These are phyloP conservation scores for Pichia ethanolica DNA, from an alignment of 805 yeast genomes.

Conservation along the genomic window DNA sequence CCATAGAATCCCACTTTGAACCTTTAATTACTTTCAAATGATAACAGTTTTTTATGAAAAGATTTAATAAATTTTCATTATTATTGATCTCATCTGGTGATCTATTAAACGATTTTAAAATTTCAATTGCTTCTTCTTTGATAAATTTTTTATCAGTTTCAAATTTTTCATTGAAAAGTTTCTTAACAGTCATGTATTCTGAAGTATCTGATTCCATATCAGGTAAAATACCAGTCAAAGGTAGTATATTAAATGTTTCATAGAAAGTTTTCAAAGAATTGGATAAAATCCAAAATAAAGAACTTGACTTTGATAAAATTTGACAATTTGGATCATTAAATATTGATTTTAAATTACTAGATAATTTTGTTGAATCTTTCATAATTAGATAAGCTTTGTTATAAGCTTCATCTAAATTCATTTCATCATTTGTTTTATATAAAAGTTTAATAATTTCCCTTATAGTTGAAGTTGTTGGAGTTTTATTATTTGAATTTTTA, in stretches of 20 bases:
- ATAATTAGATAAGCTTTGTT: conserved; percentile 40
- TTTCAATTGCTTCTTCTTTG: conserved; percentile 22
- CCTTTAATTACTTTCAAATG: conserved; percentile 34
- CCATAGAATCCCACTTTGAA: neutral
- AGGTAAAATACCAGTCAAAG: conserved; percentile 68
- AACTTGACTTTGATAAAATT: conserved; percentile 12
- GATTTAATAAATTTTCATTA: conserved; percentile 30
- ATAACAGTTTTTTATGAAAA: conserved; percentile 58
- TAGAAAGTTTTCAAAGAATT: conserved; percentile 49
- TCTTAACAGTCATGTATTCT: conserved; percentile 50
- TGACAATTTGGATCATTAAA: conserved; percentile 16
- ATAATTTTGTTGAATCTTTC: conserved; percentile 29
- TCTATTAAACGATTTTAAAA: conserved; percentile 25
- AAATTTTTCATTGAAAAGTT: conserved; percentile 51
- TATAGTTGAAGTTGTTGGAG: conserved; percentile 17
- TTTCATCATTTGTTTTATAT: conserved; percentile 23
- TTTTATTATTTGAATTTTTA: conserved; percentile 13
- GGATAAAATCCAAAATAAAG: conserved; percentile 56
- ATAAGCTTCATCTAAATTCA: conserved; percentile 27
- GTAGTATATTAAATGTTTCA: conserved; percentile 37
- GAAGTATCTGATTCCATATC: conserved; percentile 82
- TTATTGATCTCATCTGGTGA: conserved; percentile 23
- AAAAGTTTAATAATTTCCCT: conserved; percentile 12
- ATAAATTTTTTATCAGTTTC: conserved; percentile 38
- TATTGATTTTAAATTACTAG: conserved; percentile 21